These are phyloP conservation scores for Melaleuca alternifolia DNA, from an alignment of 345 rosid genomes.

Conservation along the genomic window DNA sequence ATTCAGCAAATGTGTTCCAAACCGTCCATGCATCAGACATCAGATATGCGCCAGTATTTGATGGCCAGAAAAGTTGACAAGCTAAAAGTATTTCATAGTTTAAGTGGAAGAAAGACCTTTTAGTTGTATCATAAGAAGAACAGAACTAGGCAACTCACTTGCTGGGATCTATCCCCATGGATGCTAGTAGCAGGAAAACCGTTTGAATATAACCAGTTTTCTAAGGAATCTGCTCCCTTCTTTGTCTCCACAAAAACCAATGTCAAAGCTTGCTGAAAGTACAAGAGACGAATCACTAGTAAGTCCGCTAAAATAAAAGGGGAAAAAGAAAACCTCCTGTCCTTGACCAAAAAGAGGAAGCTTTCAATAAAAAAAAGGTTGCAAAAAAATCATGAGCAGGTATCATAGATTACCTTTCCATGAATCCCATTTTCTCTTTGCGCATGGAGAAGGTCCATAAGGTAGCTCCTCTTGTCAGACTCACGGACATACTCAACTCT, in stretches of 20 bases:
- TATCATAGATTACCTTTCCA: constrained; percentile 47
- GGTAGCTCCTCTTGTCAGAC: constrained; percentile 96
- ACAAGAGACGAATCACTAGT: background rate
- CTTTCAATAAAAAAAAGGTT: background rate
- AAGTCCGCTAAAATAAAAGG: background rate
- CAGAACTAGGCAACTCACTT: constrained; percentile 18
- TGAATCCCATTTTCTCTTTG: constrained; percentile 72
- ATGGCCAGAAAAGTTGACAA: background rate
- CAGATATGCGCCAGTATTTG: background rate
- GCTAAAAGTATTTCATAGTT: background rate
- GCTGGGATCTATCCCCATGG: constrained; percentile 95
- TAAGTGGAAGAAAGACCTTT: background rate
- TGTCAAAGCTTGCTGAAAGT: constrained; percentile 78
- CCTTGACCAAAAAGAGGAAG: background rate
- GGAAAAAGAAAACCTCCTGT: background rate
- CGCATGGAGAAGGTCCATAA: constrained; percentile 98
- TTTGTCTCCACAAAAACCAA: constrained; percentile 98
- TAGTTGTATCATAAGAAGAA: background rate
- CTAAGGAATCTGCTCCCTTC: constrained; percentile 86
- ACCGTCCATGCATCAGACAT: background rate
- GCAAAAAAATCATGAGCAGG: background rate
- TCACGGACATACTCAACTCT: constrained; percentile 88
- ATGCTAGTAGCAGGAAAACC: constrained; percentile 90
- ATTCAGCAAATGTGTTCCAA: background rate
- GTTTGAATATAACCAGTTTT: constrained; percentile 72